Conservation (phyloP, 2,329 filamentous ascomycete species). For the Penicillium sclerotigenum region DNA sequence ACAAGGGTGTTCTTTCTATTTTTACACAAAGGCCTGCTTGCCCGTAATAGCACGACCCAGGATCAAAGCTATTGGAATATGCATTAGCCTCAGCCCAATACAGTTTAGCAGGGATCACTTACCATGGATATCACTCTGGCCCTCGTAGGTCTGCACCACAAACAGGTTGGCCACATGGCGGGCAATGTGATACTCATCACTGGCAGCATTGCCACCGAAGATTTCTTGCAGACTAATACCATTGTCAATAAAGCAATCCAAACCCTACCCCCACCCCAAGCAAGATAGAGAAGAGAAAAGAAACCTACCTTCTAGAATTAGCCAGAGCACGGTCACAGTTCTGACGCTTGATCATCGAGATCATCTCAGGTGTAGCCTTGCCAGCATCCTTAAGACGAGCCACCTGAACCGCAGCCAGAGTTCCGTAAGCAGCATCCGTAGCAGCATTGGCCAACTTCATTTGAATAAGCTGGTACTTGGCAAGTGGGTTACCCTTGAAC, state of each 20-base stretch:
- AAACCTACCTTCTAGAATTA: slow-evolving; percentile 64
- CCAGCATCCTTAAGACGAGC: slow-evolving; percentile 90
- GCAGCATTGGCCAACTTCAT: slow-evolving; percentile 94
- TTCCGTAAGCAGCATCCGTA: slow-evolving; percentile 87
- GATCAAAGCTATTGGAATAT: slow-evolving; percentile 58
- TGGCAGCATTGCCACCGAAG: slow-evolving; percentile 96
- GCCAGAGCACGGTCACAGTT: slow-evolving; percentile 89
- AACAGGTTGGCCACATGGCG: slow-evolving; percentile 94
- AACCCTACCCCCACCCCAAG: no score
- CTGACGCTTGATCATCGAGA: slow-evolving; percentile 92
- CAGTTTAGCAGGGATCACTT: slow-evolving; percentile 46
- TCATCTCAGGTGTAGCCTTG: slow-evolving; percentile 89
- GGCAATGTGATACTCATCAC: slow-evolving; percentile 93
- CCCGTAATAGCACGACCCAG: slow-evolving; percentile 68
- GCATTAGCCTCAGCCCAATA: slow-evolving; percentile 43
- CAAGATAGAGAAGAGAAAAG: no score
- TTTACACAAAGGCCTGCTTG: slow-evolving; percentile 72
- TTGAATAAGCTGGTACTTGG: slow-evolving; percentile 94
- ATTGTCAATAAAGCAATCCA: slow-evolving; percentile 11
- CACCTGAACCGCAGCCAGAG: slow-evolving; percentile 86
- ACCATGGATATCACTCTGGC: slow-evolving; percentile 97
- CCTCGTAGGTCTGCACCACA: slow-evolving; percentile 97
- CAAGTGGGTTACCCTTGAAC: slow-evolving; percentile 92
- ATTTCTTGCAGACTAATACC: slow-evolving; percentile 73
- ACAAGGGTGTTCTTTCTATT: slow-evolving; percentile 1